Conservation (phyloP, 352 stramenopile genomes). For the Thalassiosira hispida region DNA sequence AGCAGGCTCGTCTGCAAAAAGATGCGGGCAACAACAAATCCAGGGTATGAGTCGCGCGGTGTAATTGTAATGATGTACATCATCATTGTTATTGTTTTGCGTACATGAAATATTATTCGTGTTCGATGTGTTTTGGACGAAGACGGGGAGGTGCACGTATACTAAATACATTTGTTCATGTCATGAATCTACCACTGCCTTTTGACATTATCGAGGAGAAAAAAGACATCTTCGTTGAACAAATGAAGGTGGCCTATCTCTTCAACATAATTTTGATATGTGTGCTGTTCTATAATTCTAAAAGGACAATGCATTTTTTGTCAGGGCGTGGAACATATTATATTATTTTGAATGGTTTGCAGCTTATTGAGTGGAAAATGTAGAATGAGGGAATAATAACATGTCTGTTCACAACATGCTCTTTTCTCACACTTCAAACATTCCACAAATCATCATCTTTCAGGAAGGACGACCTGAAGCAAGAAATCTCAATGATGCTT, state of each 20-base stretch:
- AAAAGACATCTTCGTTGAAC: conserved; percentile 5
- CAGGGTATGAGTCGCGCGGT: conserved; percentile 18
- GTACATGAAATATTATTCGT: conserved; percentile 9
- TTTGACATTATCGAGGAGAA: not conserved
- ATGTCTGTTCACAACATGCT: not conserved
- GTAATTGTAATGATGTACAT: not conserved
- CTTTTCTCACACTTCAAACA: conserved; percentile 2
- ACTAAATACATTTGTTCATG: conserved; percentile 4
- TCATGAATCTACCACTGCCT: conserved; percentile 2
- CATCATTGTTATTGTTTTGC: not conserved
- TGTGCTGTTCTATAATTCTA: not conserved
- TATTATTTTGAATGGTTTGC: conserved; percentile 1
- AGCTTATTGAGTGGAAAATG: not conserved
- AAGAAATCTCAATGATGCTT: conserved; percentile 58
- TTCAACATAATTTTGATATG: not conserved
- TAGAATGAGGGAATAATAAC: not conserved
- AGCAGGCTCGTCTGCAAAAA: conserved; percentile 47
- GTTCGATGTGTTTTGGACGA: not conserved
- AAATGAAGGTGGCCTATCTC: conserved; percentile 6
- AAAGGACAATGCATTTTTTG: not conserved
- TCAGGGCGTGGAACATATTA: not conserved
- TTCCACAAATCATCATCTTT: not conserved
- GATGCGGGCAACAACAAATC: conserved; percentile 44
- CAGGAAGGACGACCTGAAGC: conserved; percentile 41
- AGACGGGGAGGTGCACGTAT: too few relatives aligned